Evolutionary conservation across 495 filamentous ascomycete species (phyloP), one percentile per base, ranked within the genome.

Genomic region (Diplogelasinospora grovesii): DNA sequence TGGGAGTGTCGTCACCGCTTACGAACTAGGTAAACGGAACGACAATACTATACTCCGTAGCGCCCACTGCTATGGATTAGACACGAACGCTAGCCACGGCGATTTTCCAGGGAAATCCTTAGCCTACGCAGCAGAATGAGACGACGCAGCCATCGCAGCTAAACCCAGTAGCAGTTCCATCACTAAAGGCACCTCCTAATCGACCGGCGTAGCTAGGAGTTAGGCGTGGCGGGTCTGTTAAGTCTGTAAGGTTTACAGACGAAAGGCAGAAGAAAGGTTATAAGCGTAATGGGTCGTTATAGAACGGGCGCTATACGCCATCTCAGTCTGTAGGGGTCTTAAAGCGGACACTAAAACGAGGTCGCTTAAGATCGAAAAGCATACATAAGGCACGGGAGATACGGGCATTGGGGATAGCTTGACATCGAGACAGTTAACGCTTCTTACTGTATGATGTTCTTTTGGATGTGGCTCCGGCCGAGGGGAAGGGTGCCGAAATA

Each of bases 51-150:
- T n/a, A n/a, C n/a, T n/a, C n/a, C n/a, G n/a, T n/a, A 28, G 39
- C 40, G 31, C 43, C 25, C 41, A 40, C 31, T 39, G 34, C 37
- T 27, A 44, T 39, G 31, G 27, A 46, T 31, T 27, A 27, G 44
- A 45, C 33, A 21, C 22, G 48, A 52, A 48, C 38, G 34, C 23
- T 30, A 48, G 39, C 39, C 31, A 46, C 40, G 28, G 32, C 37
- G 37, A 32, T 41, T 31, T 33, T 46, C 26, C 37, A 46, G 26
- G 39, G 39, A 41, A 38, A 48, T 31, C 41, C 32, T 45, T 39
- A 51, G 37, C 48, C 32, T 29, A 44, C 27, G 30, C 33, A 47
- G 31, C 31, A 34, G 31, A 34, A 34, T 47, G 38, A 34, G 38
- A 36, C 29, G 20, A 47, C 32, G 25, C 44, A 25, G 44, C 44